These are phyloP conservation scores for Eucalyptus regnans DNA, from an alignment of 345 rosid species.

Conservation along the genomic window DNA sequence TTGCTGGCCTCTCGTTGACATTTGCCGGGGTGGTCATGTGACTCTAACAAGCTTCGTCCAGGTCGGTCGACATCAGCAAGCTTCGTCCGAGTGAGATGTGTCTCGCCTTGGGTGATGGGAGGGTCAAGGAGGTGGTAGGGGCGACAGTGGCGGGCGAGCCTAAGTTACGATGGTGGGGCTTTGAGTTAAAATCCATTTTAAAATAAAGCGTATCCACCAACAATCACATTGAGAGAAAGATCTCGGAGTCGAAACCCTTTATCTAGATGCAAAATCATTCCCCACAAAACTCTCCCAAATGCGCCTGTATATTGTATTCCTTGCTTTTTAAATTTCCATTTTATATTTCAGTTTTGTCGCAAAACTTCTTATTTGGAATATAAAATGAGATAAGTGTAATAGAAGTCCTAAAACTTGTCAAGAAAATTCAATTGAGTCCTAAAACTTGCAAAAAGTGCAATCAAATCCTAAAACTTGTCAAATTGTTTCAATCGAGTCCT, in stretches of 20 bases:
- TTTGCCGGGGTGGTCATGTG: not conserved
- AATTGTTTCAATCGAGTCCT: too few species aligned
- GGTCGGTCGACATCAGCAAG: not conserved
- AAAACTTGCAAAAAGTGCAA: too few species aligned
- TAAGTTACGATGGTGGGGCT: not conserved
- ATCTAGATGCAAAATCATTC: not conserved
- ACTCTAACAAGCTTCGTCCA: fast-evolving
- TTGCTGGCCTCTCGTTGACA: not conserved
- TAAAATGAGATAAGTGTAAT: too few species aligned
- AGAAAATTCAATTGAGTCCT: too few species aligned
- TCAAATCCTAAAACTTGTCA: too few species aligned
- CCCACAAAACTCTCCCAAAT: not conserved
- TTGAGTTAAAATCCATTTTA: not conserved
- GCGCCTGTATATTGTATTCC: not conserved
- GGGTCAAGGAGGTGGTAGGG: not conserved
- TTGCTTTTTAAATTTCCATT: not conserved
- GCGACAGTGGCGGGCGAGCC: not conserved
- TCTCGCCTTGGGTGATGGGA: not conserved
- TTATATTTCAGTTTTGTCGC: not conserved
- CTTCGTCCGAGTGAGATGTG: not conserved
- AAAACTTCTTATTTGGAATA: not conserved
- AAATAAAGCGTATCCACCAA: not conserved
- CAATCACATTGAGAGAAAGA: not conserved
- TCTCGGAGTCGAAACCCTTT: not conserved
- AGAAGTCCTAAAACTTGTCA: too few species aligned